Percentiles rank a stretch among this genome's conserved stretches.
Evolutionary conservation across 2,329 filamentous ascomycete genomes (phyloP).

Genomic region (Trematosphaeria pertusa): DNA sequence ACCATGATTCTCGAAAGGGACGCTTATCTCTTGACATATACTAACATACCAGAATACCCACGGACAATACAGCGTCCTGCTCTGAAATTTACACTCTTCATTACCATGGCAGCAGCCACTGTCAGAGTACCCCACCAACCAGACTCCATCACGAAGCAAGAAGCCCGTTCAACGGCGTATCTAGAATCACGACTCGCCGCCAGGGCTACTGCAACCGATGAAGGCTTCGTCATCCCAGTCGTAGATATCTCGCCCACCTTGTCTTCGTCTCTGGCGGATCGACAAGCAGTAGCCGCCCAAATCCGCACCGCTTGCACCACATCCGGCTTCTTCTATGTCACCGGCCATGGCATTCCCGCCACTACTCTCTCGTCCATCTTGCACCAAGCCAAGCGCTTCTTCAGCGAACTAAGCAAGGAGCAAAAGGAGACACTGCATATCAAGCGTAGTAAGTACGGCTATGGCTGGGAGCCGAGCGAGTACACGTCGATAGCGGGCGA

Average conservation of each 20-base stretch:
- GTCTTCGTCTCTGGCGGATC: constrained; percentile 35
- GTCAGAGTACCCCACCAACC: too few species aligned
- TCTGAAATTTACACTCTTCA: too few species aligned
- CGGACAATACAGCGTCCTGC: too few species aligned
- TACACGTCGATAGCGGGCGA: constrained; percentile 51
- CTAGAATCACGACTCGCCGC: constrained; percentile 40
- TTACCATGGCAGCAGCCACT: too few species aligned
- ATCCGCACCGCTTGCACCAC: constrained; percentile 49
- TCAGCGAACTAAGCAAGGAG: constrained; percentile 35
- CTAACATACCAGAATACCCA: too few species aligned
- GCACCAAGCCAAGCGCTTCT: constrained; percentile 47
- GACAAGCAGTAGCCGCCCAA: constrained; percentile 46
- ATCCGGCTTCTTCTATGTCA: constrained; percentile 54
- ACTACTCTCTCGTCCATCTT: constrained; percentile 40
- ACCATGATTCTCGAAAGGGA: too few species aligned
- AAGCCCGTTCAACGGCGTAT: constrained; percentile 47
- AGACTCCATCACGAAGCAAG: constrained; percentile 21
- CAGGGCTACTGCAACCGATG: constrained; percentile 17
- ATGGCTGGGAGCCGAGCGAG: constrained; percentile 52
- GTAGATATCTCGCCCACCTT: constrained; percentile 50
- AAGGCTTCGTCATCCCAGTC: constrained; percentile 44
- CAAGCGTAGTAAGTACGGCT: constrained; percentile 47
- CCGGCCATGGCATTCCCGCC: constrained; percentile 44
- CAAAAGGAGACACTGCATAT: constrained; percentile 51
- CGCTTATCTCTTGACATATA: too few species aligned